A percentile compares a stretch with the other conserved stretches of the same genome.
These are phyloP conservation scores for Schwanniomyces polymorphus DNA, from an alignment of 805 yeast genomes.

Conservation along the genomic window DNA sequence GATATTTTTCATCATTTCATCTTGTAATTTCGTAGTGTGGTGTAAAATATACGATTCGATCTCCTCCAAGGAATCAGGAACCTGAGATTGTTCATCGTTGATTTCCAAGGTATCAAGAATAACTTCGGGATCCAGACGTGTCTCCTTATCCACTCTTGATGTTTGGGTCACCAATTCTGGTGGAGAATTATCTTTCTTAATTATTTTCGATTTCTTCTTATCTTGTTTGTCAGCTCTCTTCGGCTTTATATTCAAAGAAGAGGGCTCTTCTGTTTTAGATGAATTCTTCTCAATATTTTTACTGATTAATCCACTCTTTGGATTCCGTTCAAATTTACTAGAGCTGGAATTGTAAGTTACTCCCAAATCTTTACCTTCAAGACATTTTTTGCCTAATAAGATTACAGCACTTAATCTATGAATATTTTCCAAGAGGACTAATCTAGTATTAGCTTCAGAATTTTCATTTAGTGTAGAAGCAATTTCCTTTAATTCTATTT, in stretches of 20 bases:
- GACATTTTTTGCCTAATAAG: constrained; percentile 19
- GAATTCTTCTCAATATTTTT: background rate
- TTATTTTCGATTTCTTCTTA: background rate
- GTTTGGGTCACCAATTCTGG: background rate
- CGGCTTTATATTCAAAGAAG: background rate
- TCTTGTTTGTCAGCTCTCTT: no score
- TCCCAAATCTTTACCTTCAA: constrained; percentile 10
- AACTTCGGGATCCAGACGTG: no score
- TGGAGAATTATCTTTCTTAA: background rate
- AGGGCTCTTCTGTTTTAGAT: background rate
- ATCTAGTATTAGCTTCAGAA: constrained; percentile 5
- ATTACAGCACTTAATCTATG: constrained; percentile 27
- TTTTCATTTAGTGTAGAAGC: background rate
- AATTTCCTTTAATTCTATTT: background rate
- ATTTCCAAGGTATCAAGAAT: background rate
- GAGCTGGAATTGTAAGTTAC: constrained; percentile 4
- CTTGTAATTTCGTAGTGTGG: constrained; percentile 29
- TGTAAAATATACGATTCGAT: constrained; percentile 35
- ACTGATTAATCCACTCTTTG: background rate
- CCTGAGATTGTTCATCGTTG: constrained; percentile 1
- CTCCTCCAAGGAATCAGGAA: constrained; percentile 33
- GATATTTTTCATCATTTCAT: background rate
- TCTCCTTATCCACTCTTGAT: no score
- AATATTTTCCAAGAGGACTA: constrained; percentile 21
- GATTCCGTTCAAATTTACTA: background rate